phyloP scores from a whole-genome alignment of 2,329 filamentous ascomycete genomes.

The Fonsecaea multimorphosa region DNA sequence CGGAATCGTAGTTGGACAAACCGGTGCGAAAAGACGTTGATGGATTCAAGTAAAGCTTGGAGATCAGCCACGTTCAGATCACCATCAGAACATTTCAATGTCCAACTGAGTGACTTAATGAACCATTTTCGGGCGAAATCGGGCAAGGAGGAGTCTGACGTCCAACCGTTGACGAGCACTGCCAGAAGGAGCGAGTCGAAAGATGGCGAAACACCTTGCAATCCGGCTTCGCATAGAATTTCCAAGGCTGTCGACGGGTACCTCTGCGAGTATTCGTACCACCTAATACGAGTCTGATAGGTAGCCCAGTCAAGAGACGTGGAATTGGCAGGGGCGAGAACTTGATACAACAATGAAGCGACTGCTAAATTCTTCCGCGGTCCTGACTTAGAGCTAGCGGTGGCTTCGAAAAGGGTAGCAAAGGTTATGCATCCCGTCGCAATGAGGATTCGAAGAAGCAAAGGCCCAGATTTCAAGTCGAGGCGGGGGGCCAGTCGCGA shows the following conservation, averaged over 20 bases:
- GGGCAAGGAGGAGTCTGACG: slow-evolving; percentile 16
- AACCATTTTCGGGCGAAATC: slow-evolving; percentile 19
- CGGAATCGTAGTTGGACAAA: slow-evolving; percentile 32
- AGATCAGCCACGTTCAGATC: slow-evolving; percentile 17
- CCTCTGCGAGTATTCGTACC: slow-evolving; percentile 42
- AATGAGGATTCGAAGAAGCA: slow-evolving; percentile 50
- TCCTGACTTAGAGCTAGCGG: slow-evolving; percentile 22
- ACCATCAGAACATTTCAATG: slow-evolving; percentile 13
- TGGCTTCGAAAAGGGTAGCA: slow-evolving; percentile 45
- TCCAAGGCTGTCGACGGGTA: slow-evolving; percentile 44
- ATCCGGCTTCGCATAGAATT: slow-evolving; percentile 41
- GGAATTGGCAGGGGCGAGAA: slow-evolving; percentile 35
- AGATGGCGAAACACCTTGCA: slow-evolving; percentile 39
- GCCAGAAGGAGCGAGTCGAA: slow-evolving; percentile 17
- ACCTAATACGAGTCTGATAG: slow-evolving; percentile 30
- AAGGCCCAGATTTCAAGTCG: slow-evolving; percentile 44
- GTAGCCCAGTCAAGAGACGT: slow-evolving; percentile 14
- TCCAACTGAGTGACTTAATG: slow-evolving; percentile 22
- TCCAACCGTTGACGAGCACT: slow-evolving; percentile 17
- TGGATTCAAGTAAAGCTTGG: slow-evolving; percentile 43
- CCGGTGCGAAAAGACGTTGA: slow-evolving; percentile 33
- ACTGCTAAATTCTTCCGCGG: slow-evolving; percentile 35
- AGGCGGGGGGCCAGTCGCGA: slow-evolving; percentile 46
- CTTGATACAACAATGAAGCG: slow-evolving; percentile 42
- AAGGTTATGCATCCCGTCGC: slow-evolving; percentile 55